Evolutionary conservation across 768 basidiomycete genomes (phyloP).

Genomic region (Naganishia onofrii): DNA sequence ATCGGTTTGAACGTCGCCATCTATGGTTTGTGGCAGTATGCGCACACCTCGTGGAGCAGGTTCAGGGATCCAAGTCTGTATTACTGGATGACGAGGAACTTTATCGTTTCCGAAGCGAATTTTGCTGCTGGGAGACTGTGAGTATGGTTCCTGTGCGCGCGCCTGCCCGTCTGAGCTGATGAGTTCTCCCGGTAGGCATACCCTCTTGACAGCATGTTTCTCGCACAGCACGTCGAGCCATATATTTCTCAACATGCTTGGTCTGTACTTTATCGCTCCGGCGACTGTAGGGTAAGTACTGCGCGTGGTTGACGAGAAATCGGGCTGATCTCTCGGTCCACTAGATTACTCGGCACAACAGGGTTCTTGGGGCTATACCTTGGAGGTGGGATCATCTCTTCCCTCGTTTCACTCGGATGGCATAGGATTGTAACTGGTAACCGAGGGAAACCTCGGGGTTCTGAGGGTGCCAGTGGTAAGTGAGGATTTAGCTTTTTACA

Average conservation of each 20-base stretch:
- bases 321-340: neutral
- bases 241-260: conserved; percentile 49
- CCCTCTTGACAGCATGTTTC: conserved; percentile 46
- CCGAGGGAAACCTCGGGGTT: conserved; percentile 32
- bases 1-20: conserved; percentile 47
- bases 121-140: conserved; percentile 47
- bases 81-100: conserved; percentile 46
- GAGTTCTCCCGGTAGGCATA: conserved; percentile 38
- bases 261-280: conserved; percentile 49
- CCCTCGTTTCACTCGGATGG: conserved; percentile 42
- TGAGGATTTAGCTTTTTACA: neutral
- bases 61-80: conserved; percentile 48
- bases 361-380: conserved; percentile 50
- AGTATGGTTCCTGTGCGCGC: no score
- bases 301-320: neutral
- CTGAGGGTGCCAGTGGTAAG: conserved; percentile 46
- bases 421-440: conserved; percentile 35
- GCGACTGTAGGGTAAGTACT: conserved; percentile 40
- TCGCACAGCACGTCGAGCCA: conserved; percentile 46
- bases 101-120: conserved; percentile 47
- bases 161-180: no score
- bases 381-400: conserved; percentile 44
- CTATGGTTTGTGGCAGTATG: conserved; percentile 50
- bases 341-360: conserved; percentile 44
- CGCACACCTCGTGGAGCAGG: conserved; percentile 36